These are phyloP conservation scores for Lignosus rhinocerotis DNA, from an alignment of 1,284 basidiomycete genomes.

Conservation along the genomic window DNA sequence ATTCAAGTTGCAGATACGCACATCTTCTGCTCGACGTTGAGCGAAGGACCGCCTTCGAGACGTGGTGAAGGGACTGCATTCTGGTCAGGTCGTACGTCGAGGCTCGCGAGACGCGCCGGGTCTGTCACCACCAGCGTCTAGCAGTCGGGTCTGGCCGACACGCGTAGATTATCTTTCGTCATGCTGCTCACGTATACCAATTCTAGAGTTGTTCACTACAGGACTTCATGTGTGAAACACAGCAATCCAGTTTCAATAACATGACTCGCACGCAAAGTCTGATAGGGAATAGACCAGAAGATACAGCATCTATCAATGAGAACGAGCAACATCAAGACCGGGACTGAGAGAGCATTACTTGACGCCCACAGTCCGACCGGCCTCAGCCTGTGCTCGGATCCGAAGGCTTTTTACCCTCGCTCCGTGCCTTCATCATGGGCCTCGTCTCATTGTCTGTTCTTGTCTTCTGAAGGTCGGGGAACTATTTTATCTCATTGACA, in stretches of 20 bases:
- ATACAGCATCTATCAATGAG: not conserved
- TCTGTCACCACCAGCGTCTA: not conserved
- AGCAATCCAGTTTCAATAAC: no score
- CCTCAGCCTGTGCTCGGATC: not conserved
- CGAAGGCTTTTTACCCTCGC: not conserved
- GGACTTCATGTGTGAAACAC: no score
- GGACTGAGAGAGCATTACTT: no score
- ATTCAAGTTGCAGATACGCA: constrained; percentile 3
- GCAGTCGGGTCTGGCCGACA: not conserved
- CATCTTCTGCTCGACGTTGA: constrained; percentile 23
- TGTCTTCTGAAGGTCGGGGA: not conserved
- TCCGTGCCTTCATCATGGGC: constrained; percentile 3
- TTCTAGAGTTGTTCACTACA: no score
- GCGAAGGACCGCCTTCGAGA: constrained; percentile 21
- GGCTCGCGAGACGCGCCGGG: not conserved
- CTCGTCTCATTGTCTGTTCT: not conserved
- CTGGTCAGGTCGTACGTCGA: constrained; percentile 16
- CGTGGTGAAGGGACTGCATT: constrained; percentile 26
- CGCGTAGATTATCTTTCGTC: not conserved
- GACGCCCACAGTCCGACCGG: not conserved
- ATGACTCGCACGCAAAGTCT: no score
- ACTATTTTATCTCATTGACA: not conserved
- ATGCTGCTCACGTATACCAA: not conserved
- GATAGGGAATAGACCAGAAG: not conserved
- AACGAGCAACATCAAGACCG: no score